These are phyloP conservation scores for Penicillium sp. DNA, from an alignment of 2,329 filamentous ascomycete genomes.

Conservation along the genomic window DNA sequence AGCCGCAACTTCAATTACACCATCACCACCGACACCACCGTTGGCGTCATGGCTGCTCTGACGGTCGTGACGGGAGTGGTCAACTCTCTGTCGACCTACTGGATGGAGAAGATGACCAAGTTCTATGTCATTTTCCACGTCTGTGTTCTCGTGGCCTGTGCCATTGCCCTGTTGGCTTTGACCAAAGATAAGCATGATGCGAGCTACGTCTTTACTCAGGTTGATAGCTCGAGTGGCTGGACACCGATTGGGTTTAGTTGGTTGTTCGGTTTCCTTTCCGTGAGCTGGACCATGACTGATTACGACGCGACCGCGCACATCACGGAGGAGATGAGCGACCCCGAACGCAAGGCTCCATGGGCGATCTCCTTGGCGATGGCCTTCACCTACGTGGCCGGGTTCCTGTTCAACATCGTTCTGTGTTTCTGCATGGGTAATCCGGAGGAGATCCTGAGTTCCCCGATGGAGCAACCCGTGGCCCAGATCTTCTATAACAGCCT, in stretches of 20 bases:
- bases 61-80: constrained; percentile 53
- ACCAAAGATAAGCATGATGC: constrained; percentile 53
- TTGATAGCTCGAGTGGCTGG: constrained; percentile 55
- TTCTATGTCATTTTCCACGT: constrained; percentile 59
- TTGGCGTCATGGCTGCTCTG: constrained; percentile 57
- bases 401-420: constrained; percentile 58
- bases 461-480: constrained; percentile 54
- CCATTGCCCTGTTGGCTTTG: constrained; percentile 52
- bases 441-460: constrained; percentile 44
- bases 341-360: constrained; percentile 54
- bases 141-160: constrained; percentile 51
- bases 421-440: constrained; percentile 57
- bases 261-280: constrained; percentile 60
- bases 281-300: constrained; percentile 61
- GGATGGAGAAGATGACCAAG: constrained; percentile 59
- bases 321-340: constrained; percentile 53
- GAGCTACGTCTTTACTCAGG: constrained; percentile 55
- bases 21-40: constrained; percentile 48
- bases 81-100: constrained; percentile 57
- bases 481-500: constrained; percentile 60
- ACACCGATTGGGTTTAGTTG: constrained; percentile 55
- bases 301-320: constrained; percentile 51
- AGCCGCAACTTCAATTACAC: constrained; percentile 47
- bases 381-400: constrained; percentile 56
- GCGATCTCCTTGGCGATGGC: constrained; percentile 56